phyloP scores from a whole-genome alignment of 306 rosid species.

The Herpetospermum pedunculosum region DNA sequence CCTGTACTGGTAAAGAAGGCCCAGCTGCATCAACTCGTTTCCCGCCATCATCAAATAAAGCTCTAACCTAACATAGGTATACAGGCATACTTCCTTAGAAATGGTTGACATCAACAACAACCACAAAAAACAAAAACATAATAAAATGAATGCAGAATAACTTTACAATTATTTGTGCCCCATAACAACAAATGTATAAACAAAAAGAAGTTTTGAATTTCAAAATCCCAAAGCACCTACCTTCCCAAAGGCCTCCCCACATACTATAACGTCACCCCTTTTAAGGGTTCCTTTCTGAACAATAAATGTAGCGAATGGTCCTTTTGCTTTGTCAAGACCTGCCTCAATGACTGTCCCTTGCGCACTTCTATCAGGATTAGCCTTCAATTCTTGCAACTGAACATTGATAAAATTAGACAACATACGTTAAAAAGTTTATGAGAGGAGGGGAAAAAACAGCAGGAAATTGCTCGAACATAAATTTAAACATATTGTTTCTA shows the following conservation, averaged over 20 bases:
- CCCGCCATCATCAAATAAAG: constrained; percentile 87
- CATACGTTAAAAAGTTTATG: constrained; percentile 8
- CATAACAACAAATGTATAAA: background rate
- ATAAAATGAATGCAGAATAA: background rate
- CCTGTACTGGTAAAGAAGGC: constrained; percentile 94
- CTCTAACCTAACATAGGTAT: constrained; percentile 53
- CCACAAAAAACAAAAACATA: background rate
- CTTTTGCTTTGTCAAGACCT: constrained; percentile 85
- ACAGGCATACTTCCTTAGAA: constrained; percentile 2
- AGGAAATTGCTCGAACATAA: background rate
- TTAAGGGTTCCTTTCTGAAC: constrained; percentile 88
- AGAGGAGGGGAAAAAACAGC: background rate
- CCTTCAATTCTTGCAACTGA: constrained; percentile 97
- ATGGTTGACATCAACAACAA: background rate
- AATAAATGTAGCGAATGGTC: constrained; percentile 82
- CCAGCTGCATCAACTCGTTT: constrained; percentile 71
- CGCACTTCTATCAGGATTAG: constrained; percentile 85
- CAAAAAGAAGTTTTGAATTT: background rate
- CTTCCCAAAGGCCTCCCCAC: constrained; percentile 98
- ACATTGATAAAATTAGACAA: constrained; percentile 26
- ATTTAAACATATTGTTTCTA: background rate
- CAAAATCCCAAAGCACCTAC: constrained; percentile 27
- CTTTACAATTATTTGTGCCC: background rate
- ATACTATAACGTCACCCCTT: constrained; percentile 67
- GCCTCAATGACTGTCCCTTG: constrained; percentile 94